A percentile compares a stretch with the other conserved stretches of the same genome.
These are phyloP conservation scores for Botrytis medusae DNA, from an alignment of 2,329 filamentous ascomycete species.

Conservation along the genomic window DNA sequence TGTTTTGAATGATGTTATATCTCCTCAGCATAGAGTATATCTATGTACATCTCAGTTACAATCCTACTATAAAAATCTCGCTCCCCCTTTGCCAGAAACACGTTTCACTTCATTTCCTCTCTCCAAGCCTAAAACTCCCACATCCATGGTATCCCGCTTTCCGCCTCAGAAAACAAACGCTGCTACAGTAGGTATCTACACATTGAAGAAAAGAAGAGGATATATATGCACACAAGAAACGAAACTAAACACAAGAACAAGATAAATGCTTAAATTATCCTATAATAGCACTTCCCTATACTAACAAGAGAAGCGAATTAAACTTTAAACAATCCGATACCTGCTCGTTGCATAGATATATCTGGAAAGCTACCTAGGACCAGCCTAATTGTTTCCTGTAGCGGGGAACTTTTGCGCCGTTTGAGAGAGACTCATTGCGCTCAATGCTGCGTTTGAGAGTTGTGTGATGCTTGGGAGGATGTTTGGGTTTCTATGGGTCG, in stretches of 20 bases:
- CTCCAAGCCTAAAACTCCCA: not conserved
- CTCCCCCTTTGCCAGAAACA: not conserved
- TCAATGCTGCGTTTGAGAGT: slow-evolving; percentile 33
- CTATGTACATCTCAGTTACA: not conserved
- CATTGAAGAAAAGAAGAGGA: not conserved
- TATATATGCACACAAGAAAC: not conserved
- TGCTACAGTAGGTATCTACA: not conserved
- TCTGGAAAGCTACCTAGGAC: too few relatives aligned
- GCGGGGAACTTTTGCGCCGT: slow-evolving; percentile 29
- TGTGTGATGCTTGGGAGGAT: slow-evolving; percentile 36
- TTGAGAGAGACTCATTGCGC: slow-evolving; percentile 24
- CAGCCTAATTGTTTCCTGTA: slow-evolving; percentile 24
- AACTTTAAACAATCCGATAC: not conserved
- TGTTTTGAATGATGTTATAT: not conserved
- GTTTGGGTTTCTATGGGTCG: slow-evolving; percentile 31
- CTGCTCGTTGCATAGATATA: not conserved
- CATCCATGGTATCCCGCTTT: not conserved
- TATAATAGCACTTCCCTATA: not conserved
- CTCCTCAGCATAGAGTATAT: not conserved
- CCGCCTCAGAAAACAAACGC: not conserved
- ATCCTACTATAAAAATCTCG: not conserved
- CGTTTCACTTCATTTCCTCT: too few relatives aligned
- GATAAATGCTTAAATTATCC: not conserved
- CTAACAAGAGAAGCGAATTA: not conserved
- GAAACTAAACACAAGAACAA: not conserved